Base-by-base conservation (phyloP, 495 filamentous ascomycete species). In the Polyplosphaeria fusca region DNA sequence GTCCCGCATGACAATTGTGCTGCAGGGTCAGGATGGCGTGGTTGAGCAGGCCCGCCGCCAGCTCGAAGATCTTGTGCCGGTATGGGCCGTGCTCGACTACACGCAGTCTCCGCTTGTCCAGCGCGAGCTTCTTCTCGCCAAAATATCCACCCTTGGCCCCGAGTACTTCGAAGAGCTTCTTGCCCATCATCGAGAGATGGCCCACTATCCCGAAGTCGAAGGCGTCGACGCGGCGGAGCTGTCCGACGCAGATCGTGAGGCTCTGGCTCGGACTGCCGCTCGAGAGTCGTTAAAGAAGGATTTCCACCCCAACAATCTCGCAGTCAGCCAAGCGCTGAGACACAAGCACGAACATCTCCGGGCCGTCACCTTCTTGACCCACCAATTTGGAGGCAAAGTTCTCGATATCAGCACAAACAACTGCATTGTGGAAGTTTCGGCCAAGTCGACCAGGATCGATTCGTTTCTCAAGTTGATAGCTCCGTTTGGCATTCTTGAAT, bases 11-110 rank as follows among this genome's bases (percentile, higher is more conserved):
- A 97, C 93, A 35, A 98, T 98, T 61, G 93, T 98, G 52, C 79
- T 98, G 38, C 86, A 87, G 53, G 93, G 93, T 32, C 92, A 96
- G 73, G 91, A 97, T 65, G 93, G 91, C 43, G 93, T 98, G 19
- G 91, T 98, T 14, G 93, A 98, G 78, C 93, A 98, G 76, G 93
- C 93, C 41, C 85, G 93, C 37, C 81, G 93, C 50, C 93, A 98
- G 76, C 77, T 98, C 14, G 93, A 97, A 67, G 93, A 98, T 67
- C 77, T 98, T 26, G 93, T 98, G 26, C 93, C 93, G 25, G 93
- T 98, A 47, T 98, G 93, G 93, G 93, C 93, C 26, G 93, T 98
- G 14, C 76, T 98, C 55, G 93, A 98, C 72, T 97, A 98, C 74
- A 96, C 91, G 26, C 78, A 82, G 30, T 83, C 93, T 1, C 89